These are phyloP conservation scores for Hymenoscyphus infarciens DNA, from an alignment of 2,329 filamentous ascomycete species.

Conservation along the genomic window DNA sequence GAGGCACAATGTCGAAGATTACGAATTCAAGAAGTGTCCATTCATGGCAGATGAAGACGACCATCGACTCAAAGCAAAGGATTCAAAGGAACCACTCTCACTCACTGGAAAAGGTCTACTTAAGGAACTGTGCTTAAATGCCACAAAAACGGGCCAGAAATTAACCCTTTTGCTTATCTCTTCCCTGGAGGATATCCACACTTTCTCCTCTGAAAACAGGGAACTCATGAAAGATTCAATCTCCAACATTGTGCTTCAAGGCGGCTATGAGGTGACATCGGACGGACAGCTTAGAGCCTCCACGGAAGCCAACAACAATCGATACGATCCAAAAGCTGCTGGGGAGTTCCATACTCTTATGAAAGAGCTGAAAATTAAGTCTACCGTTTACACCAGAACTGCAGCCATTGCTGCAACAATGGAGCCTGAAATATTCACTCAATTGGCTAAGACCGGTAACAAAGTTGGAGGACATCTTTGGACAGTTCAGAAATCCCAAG, in stretches of 20 bases:
- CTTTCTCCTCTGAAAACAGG: constrained; percentile 15
- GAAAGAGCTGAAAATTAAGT: constrained; percentile 20
- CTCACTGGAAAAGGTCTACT: constrained; percentile 22
- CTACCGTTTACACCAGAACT: constrained; percentile 29
- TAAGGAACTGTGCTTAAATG: constrained; percentile 16
- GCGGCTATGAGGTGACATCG: constrained; percentile 12
- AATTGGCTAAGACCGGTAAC: constrained; percentile 19
- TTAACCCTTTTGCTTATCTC: constrained; percentile 30
- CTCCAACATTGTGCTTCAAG: constrained; percentile 20
- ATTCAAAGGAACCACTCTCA: background rate
- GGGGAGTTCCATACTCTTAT: constrained; percentile 22
- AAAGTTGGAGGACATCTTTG: constrained; percentile 26
- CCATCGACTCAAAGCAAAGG: constrained; percentile 1
- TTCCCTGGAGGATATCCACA: constrained; percentile 26
- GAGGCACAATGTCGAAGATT: constrained; percentile 9
- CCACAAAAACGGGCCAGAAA: constrained; percentile 17
- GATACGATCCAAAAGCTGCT: constrained; percentile 23
- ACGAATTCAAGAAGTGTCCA: constrained; percentile 24
- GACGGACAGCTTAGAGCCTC: constrained; percentile 8
- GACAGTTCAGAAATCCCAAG: constrained; percentile 25
- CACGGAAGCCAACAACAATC: constrained; percentile 26
- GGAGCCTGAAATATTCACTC: constrained; percentile 16
- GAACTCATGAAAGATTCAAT: constrained; percentile 7
- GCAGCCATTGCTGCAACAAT: constrained; percentile 23
- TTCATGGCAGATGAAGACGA: constrained; percentile 23